Evolutionary conservation across 768 basidiomycete genomes (phyloP).

Genomic region (Russula sp.): DNA sequence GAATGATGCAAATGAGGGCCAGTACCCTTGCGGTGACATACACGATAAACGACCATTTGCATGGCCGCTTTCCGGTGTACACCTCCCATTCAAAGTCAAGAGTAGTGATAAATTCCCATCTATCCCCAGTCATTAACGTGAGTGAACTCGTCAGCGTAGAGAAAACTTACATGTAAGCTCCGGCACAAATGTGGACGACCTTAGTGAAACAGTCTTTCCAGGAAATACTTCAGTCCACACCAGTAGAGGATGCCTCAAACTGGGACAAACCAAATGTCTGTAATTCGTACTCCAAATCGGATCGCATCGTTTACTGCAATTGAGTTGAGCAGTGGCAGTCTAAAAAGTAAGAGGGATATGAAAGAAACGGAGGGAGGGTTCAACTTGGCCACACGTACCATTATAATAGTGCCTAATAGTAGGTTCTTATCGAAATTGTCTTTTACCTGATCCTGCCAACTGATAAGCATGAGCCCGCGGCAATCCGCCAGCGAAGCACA

Average conservation of each 20-base stretch:
- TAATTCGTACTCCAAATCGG: neutral
- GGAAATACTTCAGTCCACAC: neutral
- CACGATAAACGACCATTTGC: slow-evolving; percentile 27
- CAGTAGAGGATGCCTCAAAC: neutral
- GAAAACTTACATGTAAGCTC: slow-evolving; percentile 19
- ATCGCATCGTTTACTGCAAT: neutral
- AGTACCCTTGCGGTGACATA: slow-evolving; percentile 17
- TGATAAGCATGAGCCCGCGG: neutral
- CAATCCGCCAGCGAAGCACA: neutral
- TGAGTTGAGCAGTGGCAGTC: neutral
- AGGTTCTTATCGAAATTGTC: too few species aligned
- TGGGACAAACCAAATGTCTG: slow-evolving; percentile 1
- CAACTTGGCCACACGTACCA: too few species aligned
- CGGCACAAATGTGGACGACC: slow-evolving; percentile 20
- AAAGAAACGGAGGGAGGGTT: neutral
- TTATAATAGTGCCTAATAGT: too few species aligned
- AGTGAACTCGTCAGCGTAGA: neutral
- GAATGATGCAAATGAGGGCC: slow-evolving; percentile 10
- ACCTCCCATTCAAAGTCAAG: slow-evolving; percentile 26
- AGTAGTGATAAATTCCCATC: slow-evolving; percentile 26
- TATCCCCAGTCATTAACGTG: neutral
- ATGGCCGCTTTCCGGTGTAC: slow-evolving; percentile 25
- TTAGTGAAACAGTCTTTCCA: slow-evolving; percentile 6
- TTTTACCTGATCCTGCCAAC: too few species aligned
- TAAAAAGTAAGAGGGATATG: neutral